These are phyloP conservation scores for Leccinum fibrillosum DNA, from an alignment of 768 basidiomycete species.

Conservation along the genomic window DNA sequence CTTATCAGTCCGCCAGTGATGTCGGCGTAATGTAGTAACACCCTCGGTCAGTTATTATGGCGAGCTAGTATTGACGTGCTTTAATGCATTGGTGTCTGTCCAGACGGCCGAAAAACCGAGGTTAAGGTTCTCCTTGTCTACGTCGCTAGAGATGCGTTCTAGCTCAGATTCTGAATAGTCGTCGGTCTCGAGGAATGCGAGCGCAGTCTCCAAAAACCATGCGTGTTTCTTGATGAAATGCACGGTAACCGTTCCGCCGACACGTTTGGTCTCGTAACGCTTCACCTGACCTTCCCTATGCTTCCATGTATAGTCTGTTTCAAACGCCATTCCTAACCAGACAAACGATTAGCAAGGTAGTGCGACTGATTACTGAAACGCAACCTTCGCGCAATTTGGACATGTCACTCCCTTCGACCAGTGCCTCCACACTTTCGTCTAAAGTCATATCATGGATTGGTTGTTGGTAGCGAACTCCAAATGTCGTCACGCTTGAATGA, in stretches of 20 bases:
- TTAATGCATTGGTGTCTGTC: slow-evolving; percentile 28
- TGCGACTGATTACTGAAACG: slow-evolving; percentile 1
- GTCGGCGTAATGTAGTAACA: neutral
- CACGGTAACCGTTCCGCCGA: slow-evolving; percentile 92
- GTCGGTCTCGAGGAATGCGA: slow-evolving; percentile 81
- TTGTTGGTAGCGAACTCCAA: slow-evolving; percentile 70
- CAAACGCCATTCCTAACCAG: slow-evolving; percentile 51
- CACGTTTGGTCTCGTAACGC: slow-evolving; percentile 63
- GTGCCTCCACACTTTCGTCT: slow-evolving; percentile 78
- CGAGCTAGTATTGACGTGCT: slow-evolving; percentile 10
- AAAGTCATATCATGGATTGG: slow-evolving; percentile 65
- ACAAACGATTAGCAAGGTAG: neutral
- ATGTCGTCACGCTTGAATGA: slow-evolving; percentile 83
- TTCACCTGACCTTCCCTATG: slow-evolving; percentile 66
- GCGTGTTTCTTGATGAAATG: slow-evolving; percentile 97
- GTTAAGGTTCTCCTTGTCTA: slow-evolving; percentile 12
- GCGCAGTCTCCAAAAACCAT: slow-evolving; percentile 94
- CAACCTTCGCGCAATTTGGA: slow-evolving; percentile 63
- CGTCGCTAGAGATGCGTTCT: slow-evolving; percentile 9
- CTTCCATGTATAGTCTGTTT: slow-evolving; percentile 64
- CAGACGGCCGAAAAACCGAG: slow-evolving; percentile 27
- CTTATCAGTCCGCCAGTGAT: neutral
- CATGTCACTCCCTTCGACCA: slow-evolving; percentile 91
- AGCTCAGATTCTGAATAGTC: slow-evolving; percentile 54
- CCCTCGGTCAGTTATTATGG: neutral